Evolutionary conservation across 1,139 yeast genomes (phyloP), one percentile per base, ranked within the genome.

Genomic region (Maudiozyma humilis): DNA sequence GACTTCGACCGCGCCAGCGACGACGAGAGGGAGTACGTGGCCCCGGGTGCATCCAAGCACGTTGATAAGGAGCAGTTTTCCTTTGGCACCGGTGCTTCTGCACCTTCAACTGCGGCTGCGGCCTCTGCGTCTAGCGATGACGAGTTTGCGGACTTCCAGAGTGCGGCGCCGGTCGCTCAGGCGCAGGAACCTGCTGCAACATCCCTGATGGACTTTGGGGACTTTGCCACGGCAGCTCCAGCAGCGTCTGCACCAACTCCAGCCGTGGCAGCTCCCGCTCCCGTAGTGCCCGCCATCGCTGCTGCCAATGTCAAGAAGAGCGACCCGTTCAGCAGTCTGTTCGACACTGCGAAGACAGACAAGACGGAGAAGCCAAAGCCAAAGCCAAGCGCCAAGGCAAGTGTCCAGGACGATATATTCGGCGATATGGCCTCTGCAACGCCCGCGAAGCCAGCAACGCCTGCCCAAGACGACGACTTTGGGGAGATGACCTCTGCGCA

Each of bases 81-180:
- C 8, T 72, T 76, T 50, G 76, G 71, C 47, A 72, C 27, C 27
- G 27, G 27, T 23, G 27, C 10, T 23, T 10, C 60, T 13, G 50
- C 62, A 3, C 46, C 53, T n/a, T 49, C 27, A 23, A 10, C 27
- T 23, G 27, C 27, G 6, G 6, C 27, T 23, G 27, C 8, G 8
- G 18, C 2, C 4, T 27, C 8, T 13, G 79, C 70, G 17, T 84
- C 79, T 36, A 87, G 80, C 38, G 94, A 83, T 52, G 96, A 88
- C 55, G 97, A 89, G 36, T 89, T 89, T 65, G 95, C 86, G 52
- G 97, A 91, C 54, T 89, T 89, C 73, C 96, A 89, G 65, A 79
- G 85, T 44, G 95, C 96, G 3, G 75, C 75, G 46, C 77, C 62
- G 5, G 52, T 52, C 14, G 55, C 55, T 30, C 32, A 45, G 12